Evolutionary conservation across 768 basidiomycete genomes (phyloP).

Genomic region (Mycena pura): DNA sequence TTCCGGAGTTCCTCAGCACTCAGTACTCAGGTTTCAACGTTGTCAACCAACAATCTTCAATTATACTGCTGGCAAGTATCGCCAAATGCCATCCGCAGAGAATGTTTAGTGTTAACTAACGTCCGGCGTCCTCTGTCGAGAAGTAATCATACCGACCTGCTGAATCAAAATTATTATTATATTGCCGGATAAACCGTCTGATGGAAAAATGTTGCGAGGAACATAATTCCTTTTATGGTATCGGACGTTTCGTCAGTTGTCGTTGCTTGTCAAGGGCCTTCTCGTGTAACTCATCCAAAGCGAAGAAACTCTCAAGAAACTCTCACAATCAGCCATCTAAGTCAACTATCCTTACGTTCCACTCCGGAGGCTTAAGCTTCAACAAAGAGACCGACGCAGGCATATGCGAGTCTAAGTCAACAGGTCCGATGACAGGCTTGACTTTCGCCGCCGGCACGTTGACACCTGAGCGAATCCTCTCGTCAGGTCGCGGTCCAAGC

Average conservation of each 20-base stretch:
- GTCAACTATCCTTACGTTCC: slow-evolving; percentile 46
- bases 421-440: slow-evolving; percentile 12
- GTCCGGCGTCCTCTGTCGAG: too few species aligned
- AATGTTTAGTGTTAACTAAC: too few species aligned
- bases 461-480: slow-evolving; percentile 68
- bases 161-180: too few species aligned
- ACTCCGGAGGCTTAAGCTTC: slow-evolving; percentile 1
- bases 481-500: slow-evolving; percentile 70
- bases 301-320: background rate
- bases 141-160: too few species aligned
- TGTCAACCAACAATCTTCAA: too few species aligned
- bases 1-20: too few species aligned
- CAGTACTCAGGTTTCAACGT: too few species aligned
- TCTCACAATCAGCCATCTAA: slow-evolving; percentile 44
- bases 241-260: background rate
- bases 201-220: background rate
- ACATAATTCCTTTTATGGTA: slow-evolving; percentile 8
- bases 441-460: slow-evolving; percentile 42
- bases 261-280: background rate
- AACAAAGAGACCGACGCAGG: slow-evolving; percentile 14
- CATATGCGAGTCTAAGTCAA: slow-evolving; percentile 22
- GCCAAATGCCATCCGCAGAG: too few species aligned
- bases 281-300: background rate
- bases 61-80: too few species aligned
- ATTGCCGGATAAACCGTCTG: too few species aligned